Evolutionary conservation across 1,139 yeast species (phyloP), one percentile per base, ranked within the genome.

Genomic region (Yamadazyma pseudoaaseri): DNA sequence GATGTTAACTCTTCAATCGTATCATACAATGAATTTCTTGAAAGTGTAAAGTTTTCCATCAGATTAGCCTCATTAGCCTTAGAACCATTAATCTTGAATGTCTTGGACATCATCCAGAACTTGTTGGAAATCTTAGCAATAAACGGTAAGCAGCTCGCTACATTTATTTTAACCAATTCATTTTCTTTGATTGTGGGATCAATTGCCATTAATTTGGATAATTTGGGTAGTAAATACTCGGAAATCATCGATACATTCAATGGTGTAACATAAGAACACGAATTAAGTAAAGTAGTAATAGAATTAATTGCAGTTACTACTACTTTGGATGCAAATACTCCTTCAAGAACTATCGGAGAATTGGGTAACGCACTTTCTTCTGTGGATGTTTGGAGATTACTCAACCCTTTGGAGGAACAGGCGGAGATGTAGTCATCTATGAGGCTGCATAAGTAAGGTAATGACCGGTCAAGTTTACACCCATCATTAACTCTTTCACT

Each of bases 401-500:
- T 33, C 25, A 11, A 28, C 14, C 27, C 13, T 14, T 29, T 22
- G 15, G 10, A 8, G 14, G 33, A 17, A 16, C 31, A 22, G 15
- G 30, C 32, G n/a, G 27, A 34, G 7, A 54, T 47, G 34, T 52
- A 62, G 29, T 68, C 74, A 33, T 70, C 75, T 15, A 70, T 35
- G 11, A 69, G 41, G n/a, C 56, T 54, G 22, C 86, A 73, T 21
- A 92, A 58, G 51, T 82, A 86, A 0, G 99, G 97, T 15, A 92
- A 55, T 20, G 92, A 79, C 29, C 97, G 63, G 54, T 92, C 97
- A 29, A 92, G 64, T 51, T 89, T 90, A 14, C 82, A 82, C 37
- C 86, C 95, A 51, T 92, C 97, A 26, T 77, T 76, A 3, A 87
- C 66, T 39, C 79, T 73, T 51, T 86, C 96, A 1, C 94, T 78